Percentiles rank a stretch among this genome's conserved stretches.
These are phyloP conservation scores for Suillus brevipes DNA, from an alignment of 768 basidiomycete genomes.

Conservation along the genomic window DNA sequence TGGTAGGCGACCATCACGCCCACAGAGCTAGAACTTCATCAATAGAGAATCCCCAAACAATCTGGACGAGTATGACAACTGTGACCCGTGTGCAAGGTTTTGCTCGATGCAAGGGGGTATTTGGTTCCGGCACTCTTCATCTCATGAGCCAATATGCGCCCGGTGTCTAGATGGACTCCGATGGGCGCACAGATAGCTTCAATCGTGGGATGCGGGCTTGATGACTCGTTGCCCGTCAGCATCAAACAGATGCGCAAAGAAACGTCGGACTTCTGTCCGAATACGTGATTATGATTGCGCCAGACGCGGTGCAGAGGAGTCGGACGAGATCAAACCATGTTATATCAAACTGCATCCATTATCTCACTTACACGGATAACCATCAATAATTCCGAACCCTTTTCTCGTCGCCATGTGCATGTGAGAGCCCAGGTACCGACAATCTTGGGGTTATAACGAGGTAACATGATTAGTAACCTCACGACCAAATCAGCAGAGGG, in stretches of 20 bases:
- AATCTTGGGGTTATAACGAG: background rate
- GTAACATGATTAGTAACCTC: too few relatives aligned
- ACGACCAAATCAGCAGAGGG: too few relatives aligned
- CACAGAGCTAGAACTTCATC: background rate
- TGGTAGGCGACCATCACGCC: background rate
- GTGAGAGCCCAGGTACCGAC: background rate
- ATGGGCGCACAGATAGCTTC: background rate
- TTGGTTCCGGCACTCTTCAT: background rate
- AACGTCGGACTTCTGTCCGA: background rate
- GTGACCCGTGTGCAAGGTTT: background rate
- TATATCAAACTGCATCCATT: background rate
- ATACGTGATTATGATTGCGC: background rate
- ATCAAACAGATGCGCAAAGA: background rate
- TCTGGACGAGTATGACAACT: background rate
- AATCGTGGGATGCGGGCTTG: background rate
- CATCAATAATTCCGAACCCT: background rate
- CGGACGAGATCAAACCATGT: background rate
- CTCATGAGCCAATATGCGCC: background rate
- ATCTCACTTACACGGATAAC: background rate
- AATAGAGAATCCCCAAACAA: background rate
- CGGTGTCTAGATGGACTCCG: background rate
- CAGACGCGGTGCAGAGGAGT: background rate
- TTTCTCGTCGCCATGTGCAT: background rate
- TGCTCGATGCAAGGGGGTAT: background rate
- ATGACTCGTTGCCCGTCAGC: background rate